phyloP scores from a whole-genome alignment of 2,329 filamentous ascomycete species.

The Dothistroma pini region DNA sequence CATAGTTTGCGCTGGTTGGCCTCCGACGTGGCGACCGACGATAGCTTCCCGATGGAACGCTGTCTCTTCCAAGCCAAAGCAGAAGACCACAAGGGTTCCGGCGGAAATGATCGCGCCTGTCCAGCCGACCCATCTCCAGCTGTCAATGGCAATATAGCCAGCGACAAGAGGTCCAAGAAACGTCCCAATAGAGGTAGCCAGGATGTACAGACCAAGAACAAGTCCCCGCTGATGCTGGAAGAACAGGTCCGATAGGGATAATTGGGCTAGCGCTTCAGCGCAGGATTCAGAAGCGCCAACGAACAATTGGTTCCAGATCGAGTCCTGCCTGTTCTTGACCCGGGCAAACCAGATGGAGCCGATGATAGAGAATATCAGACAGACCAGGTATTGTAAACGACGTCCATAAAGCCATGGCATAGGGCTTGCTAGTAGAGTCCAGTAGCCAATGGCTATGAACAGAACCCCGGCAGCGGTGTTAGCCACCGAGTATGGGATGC shows the following conservation, averaged over 20 bases:
- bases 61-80: slow-evolving; percentile 54
- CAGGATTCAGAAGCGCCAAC: slow-evolving; percentile 56
- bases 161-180: slow-evolving; percentile 54
- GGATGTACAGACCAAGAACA: slow-evolving; percentile 53
- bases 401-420: slow-evolving; percentile 54
- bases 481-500: slow-evolving; percentile 51
- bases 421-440: slow-evolving; percentile 52
- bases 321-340: slow-evolving; percentile 43
- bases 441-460: slow-evolving; percentile 56
- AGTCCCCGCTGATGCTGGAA: slow-evolving; percentile 56
- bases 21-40: slow-evolving; percentile 29
- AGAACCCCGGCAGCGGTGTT: slow-evolving; percentile 57
- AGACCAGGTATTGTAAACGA: slow-evolving; percentile 53
- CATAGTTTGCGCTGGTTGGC: neutral
- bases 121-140: slow-evolving; percentile 56
- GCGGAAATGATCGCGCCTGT: slow-evolving; percentile 50
- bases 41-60: slow-evolving; percentile 46
- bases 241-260: slow-evolving; percentile 57
- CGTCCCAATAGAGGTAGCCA: slow-evolving; percentile 55
- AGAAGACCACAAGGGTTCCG: slow-evolving; percentile 47
- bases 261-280: slow-evolving; percentile 55
- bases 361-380: slow-evolving; percentile 47
- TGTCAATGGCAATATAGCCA: slow-evolving; percentile 48
- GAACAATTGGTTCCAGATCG: slow-evolving; percentile 56
- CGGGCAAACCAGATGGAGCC: slow-evolving; percentile 55